phyloP scores from a whole-genome alignment of 1,139 yeast species.

The Yamadazyma atlantica region DNA sequence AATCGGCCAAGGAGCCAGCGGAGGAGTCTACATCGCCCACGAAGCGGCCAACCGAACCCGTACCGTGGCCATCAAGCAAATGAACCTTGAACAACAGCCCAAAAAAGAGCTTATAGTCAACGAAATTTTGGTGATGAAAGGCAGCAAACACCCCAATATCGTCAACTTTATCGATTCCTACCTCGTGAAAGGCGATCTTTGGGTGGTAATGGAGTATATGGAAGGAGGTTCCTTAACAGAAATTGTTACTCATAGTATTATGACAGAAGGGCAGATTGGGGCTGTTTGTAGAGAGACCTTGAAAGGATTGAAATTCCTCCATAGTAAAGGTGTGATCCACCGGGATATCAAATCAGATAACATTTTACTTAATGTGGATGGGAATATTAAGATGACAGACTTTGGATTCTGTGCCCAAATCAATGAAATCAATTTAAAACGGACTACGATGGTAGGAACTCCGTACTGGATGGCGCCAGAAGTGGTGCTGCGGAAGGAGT shows the following conservation, averaged over 20 bases:
- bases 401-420: constrained; percentile 96
- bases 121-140: constrained; percentile 93
- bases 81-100: constrained; percentile 91
- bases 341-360: constrained; percentile 96
- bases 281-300: constrained; percentile 93
- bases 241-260: constrained; percentile 89
- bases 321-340: constrained; percentile 92
- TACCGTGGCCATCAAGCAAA: constrained; percentile 91
- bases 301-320: constrained; percentile 81
- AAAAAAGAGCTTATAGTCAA: constrained; percentile 92
- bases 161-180: constrained; percentile 90
- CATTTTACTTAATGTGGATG: constrained; percentile 75
- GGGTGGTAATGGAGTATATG: constrained; percentile 99
- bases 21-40: constrained; percentile 93
- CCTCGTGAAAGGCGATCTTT: constrained; percentile 69
- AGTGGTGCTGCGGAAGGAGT: constrained; percentile 89
- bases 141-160: constrained; percentile 84
- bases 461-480: constrained; percentile 99
- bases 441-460: constrained; percentile 99
- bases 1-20: constrained; percentile 98
- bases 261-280: constrained; percentile 97
- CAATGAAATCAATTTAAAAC: constrained; percentile 77
- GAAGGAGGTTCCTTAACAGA: constrained; percentile 97
- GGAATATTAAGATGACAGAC: constrained; percentile 88
- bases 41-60: constrained; percentile 53